Evolutionary conservation across 768 basidiomycete species (phyloP).

Genomic region (Suillus americanus): DNA sequence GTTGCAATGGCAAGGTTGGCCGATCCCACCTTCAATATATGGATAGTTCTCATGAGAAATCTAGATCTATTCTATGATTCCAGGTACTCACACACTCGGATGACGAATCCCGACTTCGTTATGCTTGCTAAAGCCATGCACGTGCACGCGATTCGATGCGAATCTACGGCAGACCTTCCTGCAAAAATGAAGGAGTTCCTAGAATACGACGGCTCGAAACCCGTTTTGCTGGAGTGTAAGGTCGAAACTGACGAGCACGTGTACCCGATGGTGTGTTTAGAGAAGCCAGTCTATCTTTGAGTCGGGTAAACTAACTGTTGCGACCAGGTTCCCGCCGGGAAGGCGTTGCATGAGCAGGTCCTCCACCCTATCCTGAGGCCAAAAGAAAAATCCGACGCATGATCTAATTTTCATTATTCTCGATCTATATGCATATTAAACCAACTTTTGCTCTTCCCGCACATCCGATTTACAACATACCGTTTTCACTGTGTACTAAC

Average conservation of each 20-base stretch:
- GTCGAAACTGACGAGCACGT: slow-evolving; percentile 86
- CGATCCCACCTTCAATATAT: not conserved
- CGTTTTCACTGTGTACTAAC: slow-evolving; percentile 25
- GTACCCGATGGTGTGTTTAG: slow-evolving; percentile 75
- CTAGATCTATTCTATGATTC: slow-evolving; percentile 92
- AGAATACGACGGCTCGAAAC: slow-evolving; percentile 85
- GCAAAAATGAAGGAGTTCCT: slow-evolving; percentile 99
- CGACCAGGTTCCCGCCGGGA: slow-evolving; percentile 81
- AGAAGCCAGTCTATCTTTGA: not conserved
- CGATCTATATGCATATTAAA: not conserved
- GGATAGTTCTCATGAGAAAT: not conserved
- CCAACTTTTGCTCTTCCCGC: slow-evolving; percentile 3
- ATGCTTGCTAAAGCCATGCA: slow-evolving; percentile 88
- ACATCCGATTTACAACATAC: slow-evolving; percentile 17
- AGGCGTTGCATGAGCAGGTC: slow-evolving; percentile 90
- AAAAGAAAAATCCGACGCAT: slow-evolving; percentile 27
- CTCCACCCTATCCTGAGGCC: slow-evolving; percentile 59
- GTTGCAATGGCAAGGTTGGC: slow-evolving; percentile 93
- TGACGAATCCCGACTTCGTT: slow-evolving; percentile 96
- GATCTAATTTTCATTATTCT: slow-evolving; percentile 4
- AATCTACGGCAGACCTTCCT: slow-evolving; percentile 71
- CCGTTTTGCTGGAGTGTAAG: slow-evolving; percentile 87
- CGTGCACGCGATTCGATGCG: slow-evolving; percentile 85
- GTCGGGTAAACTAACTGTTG: slow-evolving; percentile 3
- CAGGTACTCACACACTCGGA: slow-evolving; percentile 94